These are phyloP conservation scores for Hypoxylon fuscum DNA, from an alignment of 495 filamentous ascomycete species.

Conservation along the genomic window DNA sequence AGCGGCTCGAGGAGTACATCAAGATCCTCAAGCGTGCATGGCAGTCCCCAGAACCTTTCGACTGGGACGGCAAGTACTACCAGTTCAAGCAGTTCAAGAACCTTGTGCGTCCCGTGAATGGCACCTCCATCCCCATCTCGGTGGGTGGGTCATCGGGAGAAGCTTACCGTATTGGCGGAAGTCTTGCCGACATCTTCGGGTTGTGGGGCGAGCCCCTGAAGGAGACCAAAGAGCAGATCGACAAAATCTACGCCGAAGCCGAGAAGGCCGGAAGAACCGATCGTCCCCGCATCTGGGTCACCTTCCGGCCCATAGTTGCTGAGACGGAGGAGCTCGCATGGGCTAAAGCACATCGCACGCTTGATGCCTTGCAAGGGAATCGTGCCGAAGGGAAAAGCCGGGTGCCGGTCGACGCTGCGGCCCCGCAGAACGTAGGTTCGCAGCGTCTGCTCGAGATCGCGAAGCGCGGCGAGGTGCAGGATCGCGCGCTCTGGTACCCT, in stretches of 20 bases:
- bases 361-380: conserved; percentile 51
- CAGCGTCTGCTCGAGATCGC: conserved; percentile 64
- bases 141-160: conserved; percentile 63
- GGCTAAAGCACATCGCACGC: conserved; percentile 59
- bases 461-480: conserved; percentile 61
- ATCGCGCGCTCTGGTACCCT: conserved; percentile 65
- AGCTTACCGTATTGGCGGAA: conserved; percentile 62
- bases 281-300: conserved; percentile 64
- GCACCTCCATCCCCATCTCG: conserved; percentile 57
- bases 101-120: conserved; percentile 57
- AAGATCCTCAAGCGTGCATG: conserved; percentile 61
- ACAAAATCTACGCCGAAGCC: conserved; percentile 61
- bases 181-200: conserved; percentile 63
- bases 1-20: conserved; percentile 63
- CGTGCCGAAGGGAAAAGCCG: conserved; percentile 44
- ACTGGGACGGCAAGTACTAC: conserved; percentile 62
- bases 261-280: conserved; percentile 54
- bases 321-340: conserved; percentile 65
- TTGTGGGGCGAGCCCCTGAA: conserved; percentile 66
- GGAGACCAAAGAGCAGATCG: conserved; percentile 64
- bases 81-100: conserved; percentile 63
- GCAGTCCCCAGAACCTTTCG: conserved; percentile 60
- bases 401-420: conserved; percentile 41
- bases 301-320: conserved; percentile 63
- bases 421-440: conserved; percentile 63